Conservation (phyloP, 176 grass and related monocot genomes). For the Eragrostis nindensis region DNA sequence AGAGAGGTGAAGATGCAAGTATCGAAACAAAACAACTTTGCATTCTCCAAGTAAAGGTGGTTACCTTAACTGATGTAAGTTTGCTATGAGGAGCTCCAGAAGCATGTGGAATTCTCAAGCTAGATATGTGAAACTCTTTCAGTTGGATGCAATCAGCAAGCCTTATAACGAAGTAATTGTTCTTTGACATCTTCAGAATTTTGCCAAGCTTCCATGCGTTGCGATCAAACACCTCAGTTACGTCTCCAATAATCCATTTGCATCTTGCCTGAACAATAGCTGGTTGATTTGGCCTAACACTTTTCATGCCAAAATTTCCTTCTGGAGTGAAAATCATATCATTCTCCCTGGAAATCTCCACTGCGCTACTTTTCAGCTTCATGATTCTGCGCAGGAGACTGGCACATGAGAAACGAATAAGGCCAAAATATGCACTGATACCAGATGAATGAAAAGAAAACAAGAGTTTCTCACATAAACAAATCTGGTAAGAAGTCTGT, state of each 20-base stretch:
- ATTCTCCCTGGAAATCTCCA: slow-evolving; percentile 42
- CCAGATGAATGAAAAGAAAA: background rate
- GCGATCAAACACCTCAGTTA: slow-evolving; percentile 66
- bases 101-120: slow-evolving; percentile 52
- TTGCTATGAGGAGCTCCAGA: slow-evolving; percentile 31
- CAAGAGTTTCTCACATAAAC: background rate
- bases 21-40: background rate
- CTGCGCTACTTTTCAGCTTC: slow-evolving; percentile 38
- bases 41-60: background rate
- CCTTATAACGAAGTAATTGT: slow-evolving; percentile 53
- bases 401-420: background rate
- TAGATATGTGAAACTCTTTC: slow-evolving; percentile 66
- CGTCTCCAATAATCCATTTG: slow-evolving; percentile 71
- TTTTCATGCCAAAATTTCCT: slow-evolving; percentile 34
- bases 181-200: slow-evolving; percentile 59
- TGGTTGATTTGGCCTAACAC: slow-evolving; percentile 38
- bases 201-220: slow-evolving; percentile 71
- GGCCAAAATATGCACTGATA: slow-evolving; percentile 25
- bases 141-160: slow-evolving; percentile 64
- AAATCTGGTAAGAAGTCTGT: background rate
- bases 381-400: slow-evolving; percentile 39
- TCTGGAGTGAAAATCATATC: slow-evolving; percentile 27
- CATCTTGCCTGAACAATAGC: slow-evolving; percentile 40
- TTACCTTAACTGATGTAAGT: slow-evolving; percentile 42
- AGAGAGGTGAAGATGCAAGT: slow-evolving; percentile 1